Percentiles rank a stretch among this genome's conserved stretches.
phyloP scores from a whole-genome alignment of 169 alveolate genomes.

The Cryptosporidium tyzzeri region DNA sequence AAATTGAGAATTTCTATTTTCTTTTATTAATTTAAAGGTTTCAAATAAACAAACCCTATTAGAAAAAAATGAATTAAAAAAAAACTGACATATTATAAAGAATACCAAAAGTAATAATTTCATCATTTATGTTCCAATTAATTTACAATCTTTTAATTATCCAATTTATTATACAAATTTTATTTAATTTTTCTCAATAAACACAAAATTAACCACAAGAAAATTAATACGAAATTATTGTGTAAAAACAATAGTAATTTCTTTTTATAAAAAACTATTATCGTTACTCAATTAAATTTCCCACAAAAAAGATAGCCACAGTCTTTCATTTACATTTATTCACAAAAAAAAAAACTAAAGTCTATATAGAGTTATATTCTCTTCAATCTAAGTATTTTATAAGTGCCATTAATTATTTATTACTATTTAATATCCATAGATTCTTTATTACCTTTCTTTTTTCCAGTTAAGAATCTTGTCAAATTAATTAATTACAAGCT shows the following conservation, averaged over 20 bases:
- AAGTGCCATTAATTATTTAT: background rate
- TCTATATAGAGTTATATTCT: background rate
- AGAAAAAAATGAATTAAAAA: no score
- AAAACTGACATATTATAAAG: background rate
- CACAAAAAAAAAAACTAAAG: background rate
- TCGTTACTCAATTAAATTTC: background rate
- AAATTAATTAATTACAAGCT: no score
- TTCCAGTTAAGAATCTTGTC: background rate
- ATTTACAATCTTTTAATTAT: background rate
- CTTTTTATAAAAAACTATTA: background rate
- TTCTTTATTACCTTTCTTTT: no score
- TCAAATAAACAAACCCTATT: no score
- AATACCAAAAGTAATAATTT: background rate
- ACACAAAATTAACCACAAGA: background rate
- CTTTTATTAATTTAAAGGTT: background rate
- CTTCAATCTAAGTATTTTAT: background rate
- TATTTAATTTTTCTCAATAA: background rate
- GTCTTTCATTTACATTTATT: background rate
- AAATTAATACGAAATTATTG: background rate
- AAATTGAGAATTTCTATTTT: background rate
- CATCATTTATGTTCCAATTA: background rate
- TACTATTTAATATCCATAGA: no score
- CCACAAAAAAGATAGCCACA: background rate
- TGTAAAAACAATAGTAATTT: background rate
- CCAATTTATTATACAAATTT: background rate